A percentile compares a stretch with the other conserved stretches of the same genome.
phyloP scores from a whole-genome alignment of 192 early-diverging fungal species.

The Rhizophlyctis rosea region DNA sequence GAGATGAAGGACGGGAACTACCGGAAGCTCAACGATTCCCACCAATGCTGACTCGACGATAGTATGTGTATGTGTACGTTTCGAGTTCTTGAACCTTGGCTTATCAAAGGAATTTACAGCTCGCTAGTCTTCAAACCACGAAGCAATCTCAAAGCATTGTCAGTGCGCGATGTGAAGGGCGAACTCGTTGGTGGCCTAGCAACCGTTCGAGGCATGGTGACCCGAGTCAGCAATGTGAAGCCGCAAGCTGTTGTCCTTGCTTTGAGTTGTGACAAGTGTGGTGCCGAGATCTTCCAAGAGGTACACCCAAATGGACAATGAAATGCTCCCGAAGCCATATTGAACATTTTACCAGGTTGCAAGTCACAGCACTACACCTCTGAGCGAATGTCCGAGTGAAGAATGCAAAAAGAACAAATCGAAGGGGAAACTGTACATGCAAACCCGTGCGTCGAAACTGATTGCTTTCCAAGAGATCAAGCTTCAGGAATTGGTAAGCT shows the following conservation, averaged over 20 bases:
- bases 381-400: conserved; percentile 75
- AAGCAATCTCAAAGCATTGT: conserved; percentile 54
- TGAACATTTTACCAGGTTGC: conserved; percentile 42
- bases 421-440: conserved; percentile 82
- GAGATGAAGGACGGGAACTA: conserved; percentile 25
- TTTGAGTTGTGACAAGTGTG: conserved; percentile 91
- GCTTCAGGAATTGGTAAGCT: conserved; percentile 84
- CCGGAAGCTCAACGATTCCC: conserved; percentile 60
- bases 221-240: conserved; percentile 89
- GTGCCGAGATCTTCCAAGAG: conserved; percentile 94
- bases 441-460: conserved; percentile 90
- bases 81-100: background rate
- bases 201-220: conserved; percentile 88
- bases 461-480: conserved; percentile 95
- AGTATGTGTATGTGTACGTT: conserved; percentile 55
- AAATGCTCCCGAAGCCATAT: no score
- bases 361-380: conserved; percentile 58
- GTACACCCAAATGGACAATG: conserved; percentile 35
- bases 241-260: conserved; percentile 85
- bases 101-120: conserved; percentile 34
- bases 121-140: conserved; percentile 79
- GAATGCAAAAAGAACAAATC: conserved; percentile 77
- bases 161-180: conserved; percentile 86
- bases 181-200: conserved; percentile 79
- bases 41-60: conserved; percentile 78